Evolutionary conservation across 371 early-diverging fungal species (phyloP), one percentile per base, ranked within the genome.

Genomic region (Dichotomocladium elegans): DNA sequence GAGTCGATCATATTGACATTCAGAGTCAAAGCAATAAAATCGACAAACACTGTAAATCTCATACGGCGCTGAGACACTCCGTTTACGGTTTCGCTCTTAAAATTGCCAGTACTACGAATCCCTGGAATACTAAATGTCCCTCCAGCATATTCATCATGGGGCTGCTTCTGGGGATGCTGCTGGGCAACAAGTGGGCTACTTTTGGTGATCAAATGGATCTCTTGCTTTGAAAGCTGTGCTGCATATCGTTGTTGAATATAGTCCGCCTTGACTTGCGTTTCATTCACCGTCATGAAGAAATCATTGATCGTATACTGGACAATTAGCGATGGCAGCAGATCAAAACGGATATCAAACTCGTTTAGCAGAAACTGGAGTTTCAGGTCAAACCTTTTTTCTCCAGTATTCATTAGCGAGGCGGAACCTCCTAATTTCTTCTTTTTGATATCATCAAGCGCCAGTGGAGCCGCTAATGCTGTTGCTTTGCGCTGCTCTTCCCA

Each of bases 1-100:
- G 90, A 86, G 47, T 91, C 90, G 51, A 91, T 74, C 61, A 91
- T 73, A 47, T 81, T 75, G n/a, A 78, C 89, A 55, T 86, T 79
- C 46, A 91, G 58, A 2, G 75, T 70, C 55, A 87, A 63, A 19
- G 85, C 80, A 7, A 91, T 75, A 57, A 85, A 65, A 51, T 83
- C 89, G 21, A 92, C 69, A 9, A 79, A 78, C 8, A 89, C 72
- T 5, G 60, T 72, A 2, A 87, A 78, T 14, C 77, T 70, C 1
- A 86, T 61, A 8, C 54, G 58, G 4, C 60, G 30, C 12, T 61
- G 61, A 14, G 37, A 44, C 5, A 41, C 48, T 9, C 58, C 61
- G 4, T 43, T 28, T 3, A 41, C 17, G 9, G 34, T 49, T 29
- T 64, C 66, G 12, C 26, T 57, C 10, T 42, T 41, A 3, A 83